Conservation (phyloP, 2,329 filamentous ascomycete species). For the Cadophora gregata region DNA sequence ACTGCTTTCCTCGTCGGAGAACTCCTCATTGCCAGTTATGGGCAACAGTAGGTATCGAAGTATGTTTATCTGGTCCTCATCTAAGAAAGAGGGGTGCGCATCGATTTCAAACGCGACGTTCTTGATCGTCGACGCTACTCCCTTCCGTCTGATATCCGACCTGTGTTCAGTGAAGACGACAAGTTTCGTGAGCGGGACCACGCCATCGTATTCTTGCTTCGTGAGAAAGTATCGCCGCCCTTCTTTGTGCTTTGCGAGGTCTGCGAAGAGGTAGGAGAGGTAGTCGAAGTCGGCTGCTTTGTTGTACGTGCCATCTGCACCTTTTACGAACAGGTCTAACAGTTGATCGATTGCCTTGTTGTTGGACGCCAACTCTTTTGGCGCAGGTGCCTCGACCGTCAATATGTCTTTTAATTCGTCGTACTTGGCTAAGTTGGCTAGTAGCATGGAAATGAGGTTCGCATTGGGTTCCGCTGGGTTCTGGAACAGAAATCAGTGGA, state of each 20-base stretch:
- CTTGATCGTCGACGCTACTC: slow-evolving; percentile 96
- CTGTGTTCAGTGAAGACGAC: slow-evolving; percentile 93
- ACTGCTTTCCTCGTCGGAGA: slow-evolving; percentile 82
- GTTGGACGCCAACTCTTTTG: slow-evolving; percentile 74
- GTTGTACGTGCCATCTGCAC: slow-evolving; percentile 82
- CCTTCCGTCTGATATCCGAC: slow-evolving; percentile 82
- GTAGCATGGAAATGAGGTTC: slow-evolving; percentile 86
- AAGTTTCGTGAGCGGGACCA: slow-evolving; percentile 91
- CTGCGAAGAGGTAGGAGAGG: slow-evolving; percentile 91
- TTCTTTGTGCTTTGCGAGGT: slow-evolving; percentile 81
- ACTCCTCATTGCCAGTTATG: slow-evolving; percentile 87
- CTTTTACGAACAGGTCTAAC: slow-evolving; percentile 95
- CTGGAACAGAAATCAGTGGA: slow-evolving; percentile 48
- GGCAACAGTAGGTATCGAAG: slow-evolving; percentile 89
- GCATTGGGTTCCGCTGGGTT: slow-evolving; percentile 78
- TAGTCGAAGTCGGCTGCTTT: slow-evolving; percentile 88
- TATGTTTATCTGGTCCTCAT: slow-evolving; percentile 76
- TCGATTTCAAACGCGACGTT: slow-evolving; percentile 86
- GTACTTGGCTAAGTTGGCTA: slow-evolving; percentile 89
- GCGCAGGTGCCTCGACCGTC: slow-evolving; percentile 68
- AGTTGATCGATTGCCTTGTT: slow-evolving; percentile 84
- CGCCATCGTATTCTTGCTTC: slow-evolving; percentile 75
- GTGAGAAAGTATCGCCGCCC: slow-evolving; percentile 77
- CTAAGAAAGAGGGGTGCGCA: slow-evolving; percentile 73
- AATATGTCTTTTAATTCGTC: slow-evolving; percentile 74